Evolutionary conservation across 495 filamentous ascomycete genomes (phyloP).

Genomic region (Neurospora sp.): DNA sequence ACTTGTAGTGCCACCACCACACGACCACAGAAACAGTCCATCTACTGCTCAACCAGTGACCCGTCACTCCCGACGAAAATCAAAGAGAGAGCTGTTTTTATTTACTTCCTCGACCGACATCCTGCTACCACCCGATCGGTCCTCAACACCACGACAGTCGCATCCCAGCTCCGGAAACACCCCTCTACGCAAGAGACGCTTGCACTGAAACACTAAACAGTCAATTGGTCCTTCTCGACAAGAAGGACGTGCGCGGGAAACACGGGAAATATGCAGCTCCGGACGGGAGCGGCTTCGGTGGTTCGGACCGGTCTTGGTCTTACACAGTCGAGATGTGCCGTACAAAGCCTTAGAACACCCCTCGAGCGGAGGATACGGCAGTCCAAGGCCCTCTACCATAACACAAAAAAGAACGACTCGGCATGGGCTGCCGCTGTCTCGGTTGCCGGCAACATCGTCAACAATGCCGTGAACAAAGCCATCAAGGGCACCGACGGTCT

Average conservation of each 20-base stretch:
- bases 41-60: neutral
- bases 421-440: constrained; percentile 55
- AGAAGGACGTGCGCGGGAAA: constrained; percentile 10
- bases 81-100: neutral
- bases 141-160: neutral
- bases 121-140: neutral
- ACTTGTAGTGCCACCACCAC: neutral
- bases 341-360: neutral
- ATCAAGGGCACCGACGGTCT: constrained; percentile 37
- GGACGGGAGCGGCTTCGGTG: constrained; percentile 24
- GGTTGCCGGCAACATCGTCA: constrained; percentile 66
- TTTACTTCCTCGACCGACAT: neutral
- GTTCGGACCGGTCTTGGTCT: constrained; percentile 12
- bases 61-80: neutral
- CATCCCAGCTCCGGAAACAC: neutral
- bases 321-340: constrained; percentile 17
- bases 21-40: neutral
- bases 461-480: constrained; percentile 52
- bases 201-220: neutral
- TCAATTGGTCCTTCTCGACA: constrained; percentile 19
- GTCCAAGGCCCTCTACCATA: constrained; percentile 29
- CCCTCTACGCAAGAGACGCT: neutral
- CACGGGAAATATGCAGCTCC: constrained; percentile 28
- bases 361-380: constrained; percentile 24
- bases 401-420: constrained; percentile 26